Percentiles rank a stretch among this genome's conserved stretches.
Evolutionary conservation across 2,329 filamentous ascomycete species (phyloP).

Genomic region (Xylariaceae sp.): DNA sequence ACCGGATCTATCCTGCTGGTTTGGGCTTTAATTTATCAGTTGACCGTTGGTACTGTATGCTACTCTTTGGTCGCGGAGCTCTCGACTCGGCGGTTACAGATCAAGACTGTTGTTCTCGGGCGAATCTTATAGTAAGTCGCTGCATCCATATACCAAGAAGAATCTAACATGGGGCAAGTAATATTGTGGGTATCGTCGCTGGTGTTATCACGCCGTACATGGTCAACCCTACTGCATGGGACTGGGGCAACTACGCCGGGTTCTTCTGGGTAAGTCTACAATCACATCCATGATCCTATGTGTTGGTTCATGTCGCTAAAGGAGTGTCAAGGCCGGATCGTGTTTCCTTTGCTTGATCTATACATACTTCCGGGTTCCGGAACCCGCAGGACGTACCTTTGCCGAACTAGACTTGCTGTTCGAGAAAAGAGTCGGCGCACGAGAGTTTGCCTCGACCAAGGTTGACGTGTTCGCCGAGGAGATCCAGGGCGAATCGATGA

Average conservation of each 20-base stretch:
- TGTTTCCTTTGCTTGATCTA: slow-evolving; percentile 79
- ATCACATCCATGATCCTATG: background rate
- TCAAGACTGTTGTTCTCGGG: slow-evolving; percentile 86
- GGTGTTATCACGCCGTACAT: slow-evolving; percentile 85
- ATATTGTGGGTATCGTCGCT: slow-evolving; percentile 75
- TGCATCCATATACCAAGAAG: background rate
- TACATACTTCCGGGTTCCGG: slow-evolving; percentile 74
- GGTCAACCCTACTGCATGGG: slow-evolving; percentile 81
- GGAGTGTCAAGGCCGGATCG: slow-evolving; percentile 52
- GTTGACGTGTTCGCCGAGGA: slow-evolving; percentile 52
- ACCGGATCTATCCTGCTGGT: slow-evolving; percentile 81
- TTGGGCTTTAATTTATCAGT: slow-evolving; percentile 79
- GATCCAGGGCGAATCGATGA: slow-evolving; percentile 44
- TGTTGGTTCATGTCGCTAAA: background rate
- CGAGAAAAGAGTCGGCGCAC: slow-evolving; percentile 63
- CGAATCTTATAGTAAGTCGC: slow-evolving; percentile 62
- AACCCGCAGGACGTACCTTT: slow-evolving; percentile 74
- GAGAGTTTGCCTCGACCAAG: slow-evolving; percentile 61
- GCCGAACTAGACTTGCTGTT: slow-evolving; percentile 84
- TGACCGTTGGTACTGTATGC: slow-evolving; percentile 82
- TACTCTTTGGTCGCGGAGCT: slow-evolving; percentile 85
- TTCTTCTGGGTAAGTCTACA: slow-evolving; percentile 67
- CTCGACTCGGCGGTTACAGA: slow-evolving; percentile 74
- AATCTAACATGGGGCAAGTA: slow-evolving; percentile 40
- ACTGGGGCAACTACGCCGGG: slow-evolving; percentile 81